phyloP scores from a whole-genome alignment of 192 early-diverging fungal genomes.

The Rhizoclosmatium sp. region DNA sequence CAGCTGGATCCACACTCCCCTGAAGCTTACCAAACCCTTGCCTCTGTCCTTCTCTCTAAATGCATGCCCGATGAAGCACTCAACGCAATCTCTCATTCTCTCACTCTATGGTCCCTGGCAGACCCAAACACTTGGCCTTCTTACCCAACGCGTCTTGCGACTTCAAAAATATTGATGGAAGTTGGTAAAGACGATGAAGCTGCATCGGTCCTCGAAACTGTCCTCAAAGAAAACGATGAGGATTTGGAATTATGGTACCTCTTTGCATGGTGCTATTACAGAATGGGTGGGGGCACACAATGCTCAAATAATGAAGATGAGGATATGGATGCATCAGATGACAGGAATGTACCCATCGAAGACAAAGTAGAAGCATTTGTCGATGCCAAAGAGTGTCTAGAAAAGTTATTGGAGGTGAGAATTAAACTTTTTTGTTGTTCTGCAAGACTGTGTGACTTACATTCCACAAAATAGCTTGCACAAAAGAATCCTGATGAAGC shows the following conservation, averaged over 20 bases:
- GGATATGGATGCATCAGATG: slow-evolving; percentile 29
- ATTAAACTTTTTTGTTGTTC: not conserved
- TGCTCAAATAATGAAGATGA: not conserved
- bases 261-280: slow-evolving; percentile 92
- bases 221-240: slow-evolving; percentile 92
- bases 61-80: slow-evolving; percentile 81
- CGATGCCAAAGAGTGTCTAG: slow-evolving; percentile 83
- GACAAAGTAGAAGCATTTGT: slow-evolving; percentile 64
- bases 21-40: slow-evolving; percentile 87
- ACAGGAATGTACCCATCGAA: slow-evolving; percentile 43
- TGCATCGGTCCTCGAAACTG: slow-evolving; percentile 76
- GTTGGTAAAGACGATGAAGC: slow-evolving; percentile 80
- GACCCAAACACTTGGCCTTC: slow-evolving; percentile 62
- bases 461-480: not conserved
- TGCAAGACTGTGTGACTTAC: slow-evolving; percentile 2
- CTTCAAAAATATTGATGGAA: slow-evolving; percentile 89
- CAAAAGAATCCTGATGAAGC: slow-evolving; percentile 43
- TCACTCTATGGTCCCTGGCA: slow-evolving; percentile 70
- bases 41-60: slow-evolving; percentile 90
- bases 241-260: slow-evolving; percentile 94
- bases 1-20: slow-evolving; percentile 74
- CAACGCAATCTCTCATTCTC: slow-evolving; percentile 66
- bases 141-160: slow-evolving; percentile 83
- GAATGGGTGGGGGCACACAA: slow-evolving; percentile 60
- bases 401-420: slow-evolving; percentile 66